Base-by-base conservation (phyloP, 306 rosid genomes). In the Sophora flavescens region DNA sequence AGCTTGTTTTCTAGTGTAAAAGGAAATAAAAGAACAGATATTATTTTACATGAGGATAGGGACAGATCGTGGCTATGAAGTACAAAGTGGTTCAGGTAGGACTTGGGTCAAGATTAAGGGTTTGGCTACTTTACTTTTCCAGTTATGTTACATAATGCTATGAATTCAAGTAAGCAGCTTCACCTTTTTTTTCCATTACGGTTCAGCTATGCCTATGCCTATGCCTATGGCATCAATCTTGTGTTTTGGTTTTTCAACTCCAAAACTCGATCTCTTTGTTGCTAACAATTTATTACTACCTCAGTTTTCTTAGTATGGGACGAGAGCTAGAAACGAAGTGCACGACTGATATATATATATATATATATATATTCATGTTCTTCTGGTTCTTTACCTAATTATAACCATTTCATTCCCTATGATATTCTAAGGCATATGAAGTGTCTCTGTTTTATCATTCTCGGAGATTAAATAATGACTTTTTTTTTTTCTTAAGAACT, bases 1-100 rank as follows among this genome's bases (percentile, higher is more conserved):
- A 79, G 74, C 17, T 72, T 77, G 81, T 87, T 82, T 69, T 74
- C 42, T 79, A 47, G 88, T 71, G 85, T 63, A 80, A 77, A 82
- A 77, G 45, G 72, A 81, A 78, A 56, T 69, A 81, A 64, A 74
- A 77, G 48, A 82, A 71, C 53, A 57, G 61, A 72, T 80, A 75
- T 63, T 70, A 66, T 78, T 75, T 81, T 75, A 84, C 87, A 70
- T 76, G 83, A 72, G 50, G 84, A 83, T 57, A 80, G 78, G 75
- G 86, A 86, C 82, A 83, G 14, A 53, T 68, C 85, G 36, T 47
- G 74, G 70, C 61, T 42, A 36, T 33, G 14, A 69, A 56, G 81
- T 82, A 61, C 68, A 62, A 13, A 50, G 56, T 68, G 48, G 18
- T n/a, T n/a, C n/a, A n/a, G n/a, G n/a, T n/a, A 53, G 45, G 51